Conservation (phyloP, 495 filamentous ascomycete genomes). For the Talaromyces liani region DNA sequence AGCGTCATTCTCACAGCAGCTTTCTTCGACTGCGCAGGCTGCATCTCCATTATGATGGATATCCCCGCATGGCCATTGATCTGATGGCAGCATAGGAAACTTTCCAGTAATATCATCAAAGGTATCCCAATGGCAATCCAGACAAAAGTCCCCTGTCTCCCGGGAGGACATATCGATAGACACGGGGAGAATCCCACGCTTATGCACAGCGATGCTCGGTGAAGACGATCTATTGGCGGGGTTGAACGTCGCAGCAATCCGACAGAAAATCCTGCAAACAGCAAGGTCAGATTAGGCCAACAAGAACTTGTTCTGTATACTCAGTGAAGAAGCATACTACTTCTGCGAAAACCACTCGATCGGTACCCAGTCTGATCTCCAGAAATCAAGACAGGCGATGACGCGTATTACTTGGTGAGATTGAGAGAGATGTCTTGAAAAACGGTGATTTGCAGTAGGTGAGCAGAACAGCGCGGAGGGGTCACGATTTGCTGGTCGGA, state of each 20-base stretch:
- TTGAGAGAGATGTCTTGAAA: not conserved
- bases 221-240: not conserved
- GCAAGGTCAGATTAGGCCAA: not conserved
- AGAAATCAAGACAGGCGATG: not conserved
- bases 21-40: conserved; percentile 25
- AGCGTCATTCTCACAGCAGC: conserved; percentile 38
- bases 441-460: not conserved
- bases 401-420: not conserved
- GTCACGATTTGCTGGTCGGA: not conserved
- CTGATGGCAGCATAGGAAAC: conserved; percentile 1
- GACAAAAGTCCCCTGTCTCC: conserved; percentile 29
- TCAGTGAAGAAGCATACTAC: not conserved
- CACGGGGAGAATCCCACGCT: conserved; percentile 1
- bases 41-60: conserved; percentile 21
- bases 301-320: not conserved
- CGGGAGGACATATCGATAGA: conserved; percentile 26
- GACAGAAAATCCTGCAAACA: not conserved
- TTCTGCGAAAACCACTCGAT: not conserved
- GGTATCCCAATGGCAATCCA: conserved; percentile 38
- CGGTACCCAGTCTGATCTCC: not conserved
- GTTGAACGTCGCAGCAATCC: not conserved
- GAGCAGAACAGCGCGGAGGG: not conserved
- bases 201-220: not conserved
- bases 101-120: conserved; percentile 19
- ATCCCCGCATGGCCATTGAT: conserved; percentile 28